These are phyloP conservation scores for Penicillium rolfsii DNA, from an alignment of 2,329 filamentous ascomycete species.

Conservation along the genomic window DNA sequence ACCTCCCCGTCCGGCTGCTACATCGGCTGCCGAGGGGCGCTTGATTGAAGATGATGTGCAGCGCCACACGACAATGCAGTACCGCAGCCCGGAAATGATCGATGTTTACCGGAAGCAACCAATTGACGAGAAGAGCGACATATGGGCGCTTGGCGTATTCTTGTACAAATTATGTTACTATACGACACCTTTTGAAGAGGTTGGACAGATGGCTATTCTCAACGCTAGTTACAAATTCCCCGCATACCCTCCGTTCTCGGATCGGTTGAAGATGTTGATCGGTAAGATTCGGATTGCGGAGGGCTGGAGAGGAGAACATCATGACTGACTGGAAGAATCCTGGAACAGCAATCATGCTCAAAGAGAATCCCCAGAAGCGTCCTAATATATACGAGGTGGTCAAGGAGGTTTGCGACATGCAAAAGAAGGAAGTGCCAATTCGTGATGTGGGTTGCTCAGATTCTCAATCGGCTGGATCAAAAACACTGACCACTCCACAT, in stretches of 20 bases:
- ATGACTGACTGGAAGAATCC: slow-evolving; percentile 26
- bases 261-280: slow-evolving; percentile 85
- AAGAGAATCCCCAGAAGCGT: slow-evolving; percentile 74
- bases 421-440: slow-evolving; percentile 81
- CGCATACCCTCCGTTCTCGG: slow-evolving; percentile 83
- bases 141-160: slow-evolving; percentile 93
- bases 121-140: slow-evolving; percentile 98
- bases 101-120: slow-evolving; percentile 96
- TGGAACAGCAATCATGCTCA: slow-evolving; percentile 77
- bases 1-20: slow-evolving; percentile 78
- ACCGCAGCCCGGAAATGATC: slow-evolving; percentile 97
- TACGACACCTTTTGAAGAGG: slow-evolving; percentile 96
- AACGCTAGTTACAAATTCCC: slow-evolving; percentile 95
- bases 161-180: slow-evolving; percentile 99
- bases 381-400: slow-evolving; percentile 96
- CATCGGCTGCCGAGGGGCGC: slow-evolving; percentile 83
- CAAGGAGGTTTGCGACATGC: slow-evolving; percentile 83
- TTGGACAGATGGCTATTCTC: slow-evolving; percentile 94
- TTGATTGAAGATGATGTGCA: slow-evolving; percentile 96
- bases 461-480: background rate
- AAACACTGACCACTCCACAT: slow-evolving; percentile 16
- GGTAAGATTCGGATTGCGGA: slow-evolving; percentile 58
- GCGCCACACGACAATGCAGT: slow-evolving; percentile 95
- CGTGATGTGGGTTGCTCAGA: slow-evolving; percentile 69
- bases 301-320: background rate